Evolutionary conservation across 169 alveolate genomes (phyloP), one percentile per base, ranked within the genome.

Genomic region (Plasmodium gallinaceum): DNA sequence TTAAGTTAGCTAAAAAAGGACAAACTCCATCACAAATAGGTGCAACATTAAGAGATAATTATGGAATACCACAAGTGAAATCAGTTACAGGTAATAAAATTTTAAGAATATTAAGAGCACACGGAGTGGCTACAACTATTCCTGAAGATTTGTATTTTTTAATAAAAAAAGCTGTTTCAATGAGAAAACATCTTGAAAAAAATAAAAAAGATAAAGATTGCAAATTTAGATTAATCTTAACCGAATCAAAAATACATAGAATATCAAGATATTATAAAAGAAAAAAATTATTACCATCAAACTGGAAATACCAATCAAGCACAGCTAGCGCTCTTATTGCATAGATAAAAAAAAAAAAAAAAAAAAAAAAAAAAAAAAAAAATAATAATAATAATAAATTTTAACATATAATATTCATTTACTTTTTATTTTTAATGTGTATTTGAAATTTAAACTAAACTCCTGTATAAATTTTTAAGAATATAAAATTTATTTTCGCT

Each of bases 61-160:
- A 95, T 95, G 99, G 99, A 37, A 94, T 98, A 69, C 99, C 99
- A 39, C 98, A 97, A 95, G 99, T 98, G 12, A 97, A 96, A 90
- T 94, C 97, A 87, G 96, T 98, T 87, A 98, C 99, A 26, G 99
- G 99, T 78, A 95, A 95, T 94, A 98, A 98, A 96, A 97, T 99
- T 88, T 94, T 98, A 75, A 96, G 99, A 87, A 97, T 99, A 92
- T 95, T 99, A 92, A 98, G 98, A 96, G 96, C 94, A 74, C 98
- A 97, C 66, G 99, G 99, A 94, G 89, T 98, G 75, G 99, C 99
- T 72, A 99, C 99, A 54, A 97, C 97, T 88, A 96, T 99, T 91
- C 99, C 99, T 22, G 99, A 99, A 96, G 99, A 99, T 92, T 95
- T 99, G 64, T 98, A 99, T 96, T 97, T 96, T 94, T 92, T 99